Percentiles rank a stretch among this genome's conserved stretches.
These are phyloP conservation scores for Microstroma glucosiphilum DNA, from an alignment of 1,284 basidiomycete genomes.

Conservation along the genomic window DNA sequence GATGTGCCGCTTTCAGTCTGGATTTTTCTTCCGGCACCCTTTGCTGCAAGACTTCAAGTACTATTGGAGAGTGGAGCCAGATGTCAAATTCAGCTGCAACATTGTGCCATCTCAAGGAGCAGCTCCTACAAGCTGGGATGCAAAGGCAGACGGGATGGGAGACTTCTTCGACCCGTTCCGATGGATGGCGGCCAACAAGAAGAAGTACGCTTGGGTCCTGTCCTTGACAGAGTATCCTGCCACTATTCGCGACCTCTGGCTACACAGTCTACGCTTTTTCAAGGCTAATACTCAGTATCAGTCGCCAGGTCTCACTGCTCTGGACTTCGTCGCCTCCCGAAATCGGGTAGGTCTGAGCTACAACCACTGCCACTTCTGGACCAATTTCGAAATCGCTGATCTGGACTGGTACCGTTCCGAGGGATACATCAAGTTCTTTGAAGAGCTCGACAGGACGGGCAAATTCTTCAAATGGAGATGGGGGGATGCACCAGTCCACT, in stretches of 20 bases:
- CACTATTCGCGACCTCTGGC: conserved; percentile 8
- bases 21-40: conserved; percentile 19
- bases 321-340: conserved; percentile 12
- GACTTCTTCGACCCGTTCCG: conserved; percentile 14
- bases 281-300: conserved; percentile 2
- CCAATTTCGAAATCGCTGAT: conserved; percentile 13
- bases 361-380: conserved; percentile 17
- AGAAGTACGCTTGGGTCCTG: conserved; percentile 15
- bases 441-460: conserved; percentile 9
- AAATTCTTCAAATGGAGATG: conserved; percentile 15
- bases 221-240: conserved; percentile 8
- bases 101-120: conserved; percentile 1
- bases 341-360: conserved; percentile 8
- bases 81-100: conserved; percentile 8
- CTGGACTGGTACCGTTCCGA: conserved; percentile 11
- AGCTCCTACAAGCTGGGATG: conserved; percentile 4
- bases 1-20: conserved; percentile 17
- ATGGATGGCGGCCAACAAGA: conserved; percentile 11
- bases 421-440: conserved; percentile 11
- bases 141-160: neutral
- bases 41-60: conserved; percentile 18
- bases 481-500: conserved; percentile 15
- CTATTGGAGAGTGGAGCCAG: conserved; percentile 22
- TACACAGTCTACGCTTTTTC: neutral
- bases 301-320: neutral